A percentile compares a stretch with the other conserved stretches of the same genome.
Evolutionary conservation across 2,329 filamentous ascomycete species (phyloP).

Genomic region (Diaporthe amygdali): DNA sequence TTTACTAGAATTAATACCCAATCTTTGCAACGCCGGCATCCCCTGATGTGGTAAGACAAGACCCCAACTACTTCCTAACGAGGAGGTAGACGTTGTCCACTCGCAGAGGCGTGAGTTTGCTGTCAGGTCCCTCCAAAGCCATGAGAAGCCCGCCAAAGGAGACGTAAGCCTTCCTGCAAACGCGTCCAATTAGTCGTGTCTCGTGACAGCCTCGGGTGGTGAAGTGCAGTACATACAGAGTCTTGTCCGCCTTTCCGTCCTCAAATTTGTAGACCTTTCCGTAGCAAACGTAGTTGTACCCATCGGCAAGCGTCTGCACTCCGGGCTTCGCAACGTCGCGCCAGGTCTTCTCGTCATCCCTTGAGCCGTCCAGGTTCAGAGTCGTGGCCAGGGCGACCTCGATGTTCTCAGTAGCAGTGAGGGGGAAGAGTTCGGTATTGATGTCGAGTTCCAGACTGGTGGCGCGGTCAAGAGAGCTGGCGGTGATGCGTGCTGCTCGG

Average conservation of each 20-base stretch:
- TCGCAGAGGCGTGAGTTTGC: constrained; percentile 88
- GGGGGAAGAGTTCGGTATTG: constrained; percentile 90
- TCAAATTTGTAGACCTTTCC: constrained; percentile 91
- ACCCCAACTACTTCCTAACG: constrained; percentile 76
- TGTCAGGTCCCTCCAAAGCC: constrained; percentile 91
- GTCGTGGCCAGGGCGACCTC: constrained; percentile 85
- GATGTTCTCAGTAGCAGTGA: constrained; percentile 74
- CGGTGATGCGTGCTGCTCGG: constrained; percentile 85
- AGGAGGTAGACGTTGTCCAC: constrained; percentile 95
- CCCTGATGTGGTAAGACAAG: not conserved
- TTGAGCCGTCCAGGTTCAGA: constrained; percentile 83
- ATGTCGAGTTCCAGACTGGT: constrained; percentile 87
- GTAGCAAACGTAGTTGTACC: constrained; percentile 87
- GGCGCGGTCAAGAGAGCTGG: constrained; percentile 72
- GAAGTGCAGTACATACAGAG: constrained; percentile 78
- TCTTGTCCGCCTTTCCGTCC: constrained; percentile 78
- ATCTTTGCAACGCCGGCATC: not conserved
- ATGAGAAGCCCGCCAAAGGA: constrained; percentile 93
- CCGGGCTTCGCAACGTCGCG: constrained; percentile 68
- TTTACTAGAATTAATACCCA: constrained; percentile 17
- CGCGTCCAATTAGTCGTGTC: not conserved
- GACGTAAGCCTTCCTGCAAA: constrained; percentile 82
- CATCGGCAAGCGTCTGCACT: constrained; percentile 72
- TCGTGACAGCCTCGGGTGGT: not conserved
- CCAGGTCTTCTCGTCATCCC: constrained; percentile 81